Conservation (phyloP, 345 rosid genomes). For the Gynandropsis gynandra region DNA sequence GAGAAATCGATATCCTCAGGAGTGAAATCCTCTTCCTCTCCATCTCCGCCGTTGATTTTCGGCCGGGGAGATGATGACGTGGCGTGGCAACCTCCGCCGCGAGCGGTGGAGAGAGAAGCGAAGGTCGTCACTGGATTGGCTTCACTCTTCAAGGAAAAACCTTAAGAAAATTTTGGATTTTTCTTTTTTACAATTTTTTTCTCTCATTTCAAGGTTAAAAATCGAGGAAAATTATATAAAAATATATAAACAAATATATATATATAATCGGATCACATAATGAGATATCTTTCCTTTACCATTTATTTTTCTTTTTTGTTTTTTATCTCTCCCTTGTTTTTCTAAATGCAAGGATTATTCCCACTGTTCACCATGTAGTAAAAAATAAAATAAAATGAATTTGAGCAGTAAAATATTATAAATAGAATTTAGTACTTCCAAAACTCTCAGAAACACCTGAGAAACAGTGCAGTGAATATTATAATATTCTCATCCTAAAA, state of each 20-base stretch:
- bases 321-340: conserved; percentile 9
- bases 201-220: conserved; percentile 6
- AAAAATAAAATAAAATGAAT: too few species aligned
- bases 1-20: conserved; percentile 20
- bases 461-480: conserved; percentile 1
- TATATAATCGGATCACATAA: not conserved
- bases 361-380: too few species aligned
- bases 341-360: not conserved
- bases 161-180: conserved; percentile 41
- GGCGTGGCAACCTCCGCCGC: conserved; percentile 64
- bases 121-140: conserved; percentile 73
- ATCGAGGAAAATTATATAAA: not conserved
- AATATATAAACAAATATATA: too few species aligned
- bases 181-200: conserved; percentile 7
- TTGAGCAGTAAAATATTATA: too few species aligned
- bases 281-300: not conserved
- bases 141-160: conserved; percentile 57
- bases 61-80: conserved; percentile 17
- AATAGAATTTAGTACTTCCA: too few species aligned
- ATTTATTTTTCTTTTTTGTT: not conserved
- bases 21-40: conserved; percentile 10
- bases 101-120: conserved; percentile 41
- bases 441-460: not conserved
- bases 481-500: not conserved
- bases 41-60: not conserved